Evolutionary conservation across 495 filamentous ascomycete genomes (phyloP), one percentile per base, ranked within the genome.

Genomic region (Platismatia glauca): DNA sequence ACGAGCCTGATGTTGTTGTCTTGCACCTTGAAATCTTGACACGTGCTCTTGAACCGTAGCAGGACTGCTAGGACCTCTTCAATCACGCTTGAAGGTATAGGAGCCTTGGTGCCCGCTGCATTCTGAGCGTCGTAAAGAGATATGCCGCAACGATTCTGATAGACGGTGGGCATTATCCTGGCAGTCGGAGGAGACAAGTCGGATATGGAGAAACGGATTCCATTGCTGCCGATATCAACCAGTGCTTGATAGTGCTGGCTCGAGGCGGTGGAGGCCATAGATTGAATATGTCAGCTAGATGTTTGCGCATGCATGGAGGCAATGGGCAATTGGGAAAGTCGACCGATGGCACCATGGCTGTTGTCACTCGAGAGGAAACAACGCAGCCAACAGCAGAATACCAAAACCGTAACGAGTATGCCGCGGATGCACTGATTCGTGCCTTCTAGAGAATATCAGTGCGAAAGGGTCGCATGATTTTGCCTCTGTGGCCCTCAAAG

Each of bases 141-240:
- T 67, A 97, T 90, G 55, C 82, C 83, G 27, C 83, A 82, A 9
- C 92, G 86, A 68, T 91, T 86, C 64, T 84, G 83, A 71, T 89
- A 94, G 59, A 95, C 64, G 39, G 87, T 91, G 22, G 80, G 87
- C 34, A 95, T 79, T 37, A 91, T 81, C 18, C 92, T 86, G 20
- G 86, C 76, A 5, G 77, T 83, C 3, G 86, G 83, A 11, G 85
- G 83, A 2, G 86, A 81, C 37, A 96, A 81, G 60, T 90, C 83
- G 12, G 91, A 88, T 63, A 97, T 90, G 12, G 89, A 93, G 77
- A 95, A 95, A 52, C 92, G 91, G 67, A 97, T 93, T 64, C 91
- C 92, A 81, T 97, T 97, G 77, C 92, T 89, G 70, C 87, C 87
- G 78, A 90, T 89, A 65, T 90, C 87, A 56, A 90, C 87, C 11